Evolutionary conservation across 805 yeast species (phyloP), one percentile per base, ranked within the genome.

Genomic region (Vanderwaltozyma verrucispora): DNA sequence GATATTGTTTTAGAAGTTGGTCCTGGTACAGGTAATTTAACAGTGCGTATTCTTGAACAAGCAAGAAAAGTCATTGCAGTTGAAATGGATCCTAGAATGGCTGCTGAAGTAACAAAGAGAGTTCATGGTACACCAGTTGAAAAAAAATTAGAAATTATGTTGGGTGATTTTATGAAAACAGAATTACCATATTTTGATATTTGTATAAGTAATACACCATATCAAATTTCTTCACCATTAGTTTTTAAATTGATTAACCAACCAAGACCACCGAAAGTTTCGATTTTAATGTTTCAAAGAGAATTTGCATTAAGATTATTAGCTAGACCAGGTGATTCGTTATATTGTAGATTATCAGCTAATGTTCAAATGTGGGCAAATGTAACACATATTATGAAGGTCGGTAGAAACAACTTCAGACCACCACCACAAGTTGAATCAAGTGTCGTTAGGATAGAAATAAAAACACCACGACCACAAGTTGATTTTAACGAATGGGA

Each of bases 321-420:
- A 37, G 98, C 98, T 1, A 75, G 94, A 49, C 97, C 98, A 0
- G 98, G 98, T n/a, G 97, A 92, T 50, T 62, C 85, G 1, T 67
- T 92, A 28, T 92, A 89, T 65, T 87, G 96, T 62, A 74, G 98
- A 53, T 69, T 92, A 38, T 81, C 95, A 24, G 97, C 95, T 23
- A 92, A 92, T 55, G 97, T 92, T 1, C 98, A 92, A 56, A 89
- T 92, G 97, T 92, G 97, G 96, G 96, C 96, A n/a, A 85, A 85
- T 47, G 96, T 92, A 13, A 87, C 94, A 7, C 98, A 92, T 59
- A 84, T 92, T 37, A 92, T 92, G 98, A 92, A 92, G 62, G 98
- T 92, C 23, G 97, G 97, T 18, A 82, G 78, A 56, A 92, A 92
- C 57, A 92, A 92, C 56, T 92, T 92, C 68, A 72, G 96, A 50